Base-by-base conservation (phyloP, 2,329 filamentous ascomycete species). In the Daldinia eschscholtzii region DNA sequence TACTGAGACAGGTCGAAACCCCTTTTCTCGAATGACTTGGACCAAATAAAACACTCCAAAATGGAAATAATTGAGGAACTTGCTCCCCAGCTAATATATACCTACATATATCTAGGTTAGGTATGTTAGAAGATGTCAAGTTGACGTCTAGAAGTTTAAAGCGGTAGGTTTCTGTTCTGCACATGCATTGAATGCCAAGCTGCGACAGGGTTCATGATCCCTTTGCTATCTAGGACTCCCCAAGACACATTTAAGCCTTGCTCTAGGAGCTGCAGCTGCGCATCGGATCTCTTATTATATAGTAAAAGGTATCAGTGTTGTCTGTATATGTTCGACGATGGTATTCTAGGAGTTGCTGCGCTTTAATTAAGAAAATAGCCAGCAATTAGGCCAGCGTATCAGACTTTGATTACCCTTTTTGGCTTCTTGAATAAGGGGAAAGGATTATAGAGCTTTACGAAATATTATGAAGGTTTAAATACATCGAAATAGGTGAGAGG, bases 101-200 rank as follows among this genome's bases (percentile, higher is more conserved):
- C 30, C 30, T 26, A n/a, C n/a, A 18, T 35, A 18, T 7, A 18
- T 42, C 20, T 23, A 23, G 5, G 33, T 18, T 57, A 37, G 9
- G 15, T 18, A 42, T 44, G 26, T 18, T 18, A 6, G 28, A 18
- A 33, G 15, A 52, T 18, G 46, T 9, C 28, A 52, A 52, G 46
- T 52, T n/a, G 13, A 33, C 15, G 46, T 33, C 15, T 15, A 13
- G 46, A 52, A 52, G 46, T 52, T 52, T 52, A 33, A 52, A 52
- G 46, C 33, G 26, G 46, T n/a, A 52, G 46, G 46, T 12, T 48
- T 15, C 26, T 52, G 26, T 18, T 33, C 26, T 52, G 26, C 46
- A 39, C 18, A 55, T 39, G 35, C 13, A 12, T 15, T 39, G 4
- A 12, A 39, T 12, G 13, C 33, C 35, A 37, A 33, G 6, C 26